A percentile compares a stretch with the other conserved stretches of the same genome.
Conservation (phyloP, 495 filamentous ascomycete genomes). For the Chaetomidium leptoderma region DNA sequence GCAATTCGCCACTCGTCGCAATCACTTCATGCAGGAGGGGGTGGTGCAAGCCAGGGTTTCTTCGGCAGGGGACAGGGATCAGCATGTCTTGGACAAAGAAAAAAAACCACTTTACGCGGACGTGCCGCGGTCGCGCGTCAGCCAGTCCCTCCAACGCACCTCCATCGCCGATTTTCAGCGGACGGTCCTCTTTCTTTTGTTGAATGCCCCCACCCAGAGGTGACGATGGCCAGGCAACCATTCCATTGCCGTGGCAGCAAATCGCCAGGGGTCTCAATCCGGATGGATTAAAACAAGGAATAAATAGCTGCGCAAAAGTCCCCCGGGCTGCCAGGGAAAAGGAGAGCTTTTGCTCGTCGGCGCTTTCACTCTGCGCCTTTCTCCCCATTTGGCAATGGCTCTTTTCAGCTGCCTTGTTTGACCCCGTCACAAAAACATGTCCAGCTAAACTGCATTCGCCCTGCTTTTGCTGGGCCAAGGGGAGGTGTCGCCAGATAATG, state of each 20-base stretch:
- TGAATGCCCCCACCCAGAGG: conserved; percentile 11
- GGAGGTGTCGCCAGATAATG: not conserved
- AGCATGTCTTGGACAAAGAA: conserved; percentile 30
- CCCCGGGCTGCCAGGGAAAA: not conserved
- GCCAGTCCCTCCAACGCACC: conserved; percentile 14
- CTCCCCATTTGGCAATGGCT: conserved; percentile 19
- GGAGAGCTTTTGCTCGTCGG: not conserved
- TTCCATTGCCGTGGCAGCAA: conserved; percentile 18
- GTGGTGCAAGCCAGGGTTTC: not conserved
- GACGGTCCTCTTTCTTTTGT: conserved; percentile 22
- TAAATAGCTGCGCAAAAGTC: conserved; percentile 1
- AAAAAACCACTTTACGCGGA: conserved; percentile 38
- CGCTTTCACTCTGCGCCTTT: conserved; percentile 14
- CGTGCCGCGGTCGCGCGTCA: conserved; percentile 27
- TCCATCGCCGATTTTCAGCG: conserved; percentile 19
- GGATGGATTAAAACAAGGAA: conserved; percentile 15
- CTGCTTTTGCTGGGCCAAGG: not conserved
- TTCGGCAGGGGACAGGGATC: conserved; percentile 25
- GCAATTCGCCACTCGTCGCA: not conserved
- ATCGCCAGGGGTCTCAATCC: conserved; percentile 7
- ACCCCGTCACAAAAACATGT: conserved; percentile 3
- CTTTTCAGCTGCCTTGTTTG: not conserved
- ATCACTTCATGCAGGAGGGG: conserved; percentile 7
- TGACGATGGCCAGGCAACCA: conserved; percentile 24
- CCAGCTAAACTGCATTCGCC: not conserved